A percentile compares a stretch with the other conserved stretches of the same genome.
Conservation (phyloP, 2,329 filamentous ascomycete species). For the Alternaria viburni region DNA sequence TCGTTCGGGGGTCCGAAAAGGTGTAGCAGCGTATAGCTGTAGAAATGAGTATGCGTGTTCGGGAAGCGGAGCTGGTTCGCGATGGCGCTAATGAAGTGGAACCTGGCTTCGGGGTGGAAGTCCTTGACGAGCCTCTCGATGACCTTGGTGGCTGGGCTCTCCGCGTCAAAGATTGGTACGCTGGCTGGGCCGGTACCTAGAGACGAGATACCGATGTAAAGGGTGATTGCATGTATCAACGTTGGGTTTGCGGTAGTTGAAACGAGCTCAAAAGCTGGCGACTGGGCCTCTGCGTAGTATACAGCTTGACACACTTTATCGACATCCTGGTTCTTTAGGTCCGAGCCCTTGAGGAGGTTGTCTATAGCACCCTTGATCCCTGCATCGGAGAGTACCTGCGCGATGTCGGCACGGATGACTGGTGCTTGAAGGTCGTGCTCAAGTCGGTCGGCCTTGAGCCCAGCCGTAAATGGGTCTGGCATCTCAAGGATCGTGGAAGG, state of each 20-base stretch:
- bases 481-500: conserved; percentile 73
- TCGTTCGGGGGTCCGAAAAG: conserved; percentile 69
- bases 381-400: conserved; percentile 56
- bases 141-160: conserved; percentile 71
- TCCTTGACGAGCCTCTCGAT: conserved; percentile 79
- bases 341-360: conserved; percentile 56
- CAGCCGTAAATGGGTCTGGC: conserved; percentile 73
- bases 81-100: conserved; percentile 83
- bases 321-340: conserved; percentile 73
- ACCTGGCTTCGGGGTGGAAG: conserved; percentile 77
- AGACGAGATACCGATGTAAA: conserved; percentile 79
- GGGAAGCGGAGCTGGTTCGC: conserved; percentile 91
- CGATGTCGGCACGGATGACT: conserved; percentile 67
- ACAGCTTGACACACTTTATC: conserved; percentile 79
- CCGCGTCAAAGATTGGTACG: conserved; percentile 68
- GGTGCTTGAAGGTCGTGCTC: conserved; percentile 76
- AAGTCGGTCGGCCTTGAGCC: conserved; percentile 76
- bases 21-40: conserved; percentile 82
- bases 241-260: conserved; percentile 71
- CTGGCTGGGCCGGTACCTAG: conserved; percentile 65
- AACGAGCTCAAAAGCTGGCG: conserved; percentile 70
- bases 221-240: conserved; percentile 81
- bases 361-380: conserved; percentile 63
- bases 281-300: conserved; percentile 62
- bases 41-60: conserved; percentile 90